Conservation (phyloP, 2,329 filamentous ascomycete species). For the Ceratocystis harringtonii region DNA sequence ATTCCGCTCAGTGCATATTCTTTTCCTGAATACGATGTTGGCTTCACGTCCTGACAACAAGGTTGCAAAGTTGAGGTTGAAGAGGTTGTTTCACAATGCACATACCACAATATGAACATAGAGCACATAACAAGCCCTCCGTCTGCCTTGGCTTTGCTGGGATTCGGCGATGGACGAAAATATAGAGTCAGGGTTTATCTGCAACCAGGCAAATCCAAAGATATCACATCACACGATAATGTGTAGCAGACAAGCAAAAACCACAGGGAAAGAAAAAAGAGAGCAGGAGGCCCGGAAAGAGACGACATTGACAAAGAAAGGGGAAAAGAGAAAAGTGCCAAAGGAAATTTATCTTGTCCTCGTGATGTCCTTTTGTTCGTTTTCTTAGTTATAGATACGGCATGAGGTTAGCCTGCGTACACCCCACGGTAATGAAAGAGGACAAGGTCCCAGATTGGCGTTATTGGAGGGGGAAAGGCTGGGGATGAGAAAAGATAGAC, state of each 20-base stretch:
- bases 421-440: background rate
- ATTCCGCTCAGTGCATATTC: too few species aligned
- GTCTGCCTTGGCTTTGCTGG: too few species aligned
- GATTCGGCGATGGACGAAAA: too few species aligned
- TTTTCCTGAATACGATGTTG: too few species aligned
- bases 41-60: background rate
- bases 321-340: background rate
- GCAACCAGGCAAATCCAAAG: too few species aligned
- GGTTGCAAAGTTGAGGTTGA: background rate
- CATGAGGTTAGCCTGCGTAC: background rate
- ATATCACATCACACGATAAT: background rate
- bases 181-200: too few species aligned
- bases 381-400: background rate
- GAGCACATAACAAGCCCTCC: too few species aligned
- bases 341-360: conserved; percentile 1
- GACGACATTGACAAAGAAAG: background rate
- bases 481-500: background rate
- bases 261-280: background rate
- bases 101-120: background rate
- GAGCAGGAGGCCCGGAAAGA: background rate
- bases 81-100: background rate
- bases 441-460: background rate
- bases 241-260: background rate
- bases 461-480: background rate
- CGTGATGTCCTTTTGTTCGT: background rate